These are phyloP conservation scores for Diplodia corticola DNA, from an alignment of 2,329 filamentous ascomycete genomes.

Conservation along the genomic window DNA sequence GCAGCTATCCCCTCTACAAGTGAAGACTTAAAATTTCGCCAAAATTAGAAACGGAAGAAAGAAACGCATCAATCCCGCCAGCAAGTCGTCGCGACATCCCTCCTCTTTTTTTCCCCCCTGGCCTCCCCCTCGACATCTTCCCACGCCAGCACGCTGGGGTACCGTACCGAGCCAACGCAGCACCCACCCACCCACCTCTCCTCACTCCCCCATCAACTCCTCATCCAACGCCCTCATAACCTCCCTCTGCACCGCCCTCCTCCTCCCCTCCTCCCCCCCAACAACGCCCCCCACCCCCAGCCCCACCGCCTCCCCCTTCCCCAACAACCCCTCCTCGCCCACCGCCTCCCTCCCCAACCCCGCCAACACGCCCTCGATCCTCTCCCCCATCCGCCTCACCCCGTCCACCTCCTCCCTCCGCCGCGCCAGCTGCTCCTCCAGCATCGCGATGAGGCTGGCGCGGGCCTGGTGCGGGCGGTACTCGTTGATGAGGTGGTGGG, in stretches of 20 bases:
- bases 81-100: background rate
- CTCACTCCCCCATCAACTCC: constrained; percentile 20
- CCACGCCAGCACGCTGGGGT: no score
- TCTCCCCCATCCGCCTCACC: constrained; percentile 66
- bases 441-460: constrained; percentile 81
- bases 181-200: background rate
- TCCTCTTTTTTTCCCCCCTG: background rate
- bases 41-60: no score
- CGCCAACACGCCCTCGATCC: constrained; percentile 71
- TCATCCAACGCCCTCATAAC: constrained; percentile 23
- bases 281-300: background rate
- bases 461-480: constrained; percentile 91
- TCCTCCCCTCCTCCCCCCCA: background rate
- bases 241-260: constrained; percentile 19
- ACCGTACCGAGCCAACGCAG: background rate
- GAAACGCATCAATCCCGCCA: background rate
- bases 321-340: background rate
- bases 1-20: no score
- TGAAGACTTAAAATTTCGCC: no score
- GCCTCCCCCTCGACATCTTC: no score
- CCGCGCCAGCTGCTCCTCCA: constrained; percentile 79
- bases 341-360: constrained; percentile 53
- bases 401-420: constrained; percentile 72
- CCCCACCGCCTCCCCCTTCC: background rate
- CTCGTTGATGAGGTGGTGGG: constrained; percentile 90